Evolutionary conservation across 1,139 yeast species (phyloP).

Genomic region (Candida albicans): DNA sequence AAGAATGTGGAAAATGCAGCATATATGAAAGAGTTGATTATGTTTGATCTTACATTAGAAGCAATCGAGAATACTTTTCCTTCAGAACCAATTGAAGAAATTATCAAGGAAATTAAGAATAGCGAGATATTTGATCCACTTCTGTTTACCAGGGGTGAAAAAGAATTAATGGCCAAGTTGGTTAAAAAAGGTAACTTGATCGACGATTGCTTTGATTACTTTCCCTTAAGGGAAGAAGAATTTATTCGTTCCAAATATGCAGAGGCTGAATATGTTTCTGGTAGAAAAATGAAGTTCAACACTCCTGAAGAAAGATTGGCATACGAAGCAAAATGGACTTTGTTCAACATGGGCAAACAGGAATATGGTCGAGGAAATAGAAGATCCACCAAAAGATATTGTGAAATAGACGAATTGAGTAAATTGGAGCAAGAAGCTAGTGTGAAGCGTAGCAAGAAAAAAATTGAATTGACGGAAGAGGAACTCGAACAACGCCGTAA

Average conservation of each 20-base stretch:
- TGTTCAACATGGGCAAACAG: constrained; percentile 12
- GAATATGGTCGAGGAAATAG: constrained; percentile 4
- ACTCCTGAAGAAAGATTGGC: constrained; percentile 31
- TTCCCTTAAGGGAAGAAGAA: constrained; percentile 17
- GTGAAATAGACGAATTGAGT: constrained; percentile 7
- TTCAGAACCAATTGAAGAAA: constrained; percentile 6
- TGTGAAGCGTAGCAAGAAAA: not conserved
- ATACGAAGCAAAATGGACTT: constrained; percentile 42
- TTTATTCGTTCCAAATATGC: constrained; percentile 21
- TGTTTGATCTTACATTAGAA: constrained; percentile 14
- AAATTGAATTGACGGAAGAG: constrained; percentile 8
- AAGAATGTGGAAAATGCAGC: not conserved
- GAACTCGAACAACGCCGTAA: constrained; percentile 6
- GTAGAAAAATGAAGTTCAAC: constrained; percentile 29
- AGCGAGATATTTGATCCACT: constrained; percentile 6
- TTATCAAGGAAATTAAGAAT: constrained; percentile 8
- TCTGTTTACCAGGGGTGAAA: constrained; percentile 20
- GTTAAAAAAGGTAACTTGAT: constrained; percentile 8
- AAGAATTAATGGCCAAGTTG: constrained; percentile 11
- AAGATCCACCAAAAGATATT: constrained; percentile 8
- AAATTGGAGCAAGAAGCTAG: constrained; percentile 11
- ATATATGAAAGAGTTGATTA: not conserved
- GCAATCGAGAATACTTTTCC: constrained; percentile 12
- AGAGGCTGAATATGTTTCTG: constrained; percentile 22
- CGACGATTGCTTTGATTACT: constrained; percentile 13